Base-by-base conservation (phyloP, 2,329 filamentous ascomycete genomes). In the Penicillium sp. region DNA sequence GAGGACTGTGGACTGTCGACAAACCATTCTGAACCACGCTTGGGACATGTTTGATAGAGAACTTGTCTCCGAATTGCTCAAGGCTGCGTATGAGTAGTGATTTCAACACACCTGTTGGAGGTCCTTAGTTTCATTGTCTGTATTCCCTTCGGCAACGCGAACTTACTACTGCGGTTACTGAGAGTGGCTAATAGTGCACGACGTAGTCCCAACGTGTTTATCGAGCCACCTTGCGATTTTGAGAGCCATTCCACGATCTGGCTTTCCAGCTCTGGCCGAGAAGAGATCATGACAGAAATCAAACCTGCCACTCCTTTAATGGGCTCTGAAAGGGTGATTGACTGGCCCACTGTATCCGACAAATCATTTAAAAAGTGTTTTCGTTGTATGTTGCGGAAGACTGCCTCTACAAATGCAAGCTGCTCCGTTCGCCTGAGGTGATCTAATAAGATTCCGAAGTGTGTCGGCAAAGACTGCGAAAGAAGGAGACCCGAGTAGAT, bases 1-100 rank as follows among this genome's bases (percentile, higher is more conserved):
- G 33, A 10, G 17, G 6, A 17, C 6, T 4, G 19, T 17, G 28
- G 21, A 22, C 1, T 7, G 4, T 38, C 21, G 38, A 56, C 53
- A 6, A 5, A 60, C 88, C 85, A 77, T 97, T 88, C 76, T 98
- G 93, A 61, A 90, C 86, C 34, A 93, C 64, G n/a, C 86, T 80
- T 5, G 90, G 84, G 0, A 85, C 81, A 67, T 97, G 89, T 51
- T 82, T 86, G 58, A 97, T 88, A 61, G 89, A 95, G 10, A 97
- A 73, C 43, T 85, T 81, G 60, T 96, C 90, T 1, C 88, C 87
- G 66, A 97, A 95, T 43, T 85, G 80, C 34, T 74, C 74, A 43
- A 95, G 72, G 43, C 77, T 80, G 61, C 82, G 87, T 24, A 60
- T 89, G 81, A 49, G 91, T 65, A 32, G 87, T 15, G 60, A 55